phyloP scores from a whole-genome alignment of 495 filamentous ascomycete genomes.

The Hyaloscypha hepaticicola region DNA sequence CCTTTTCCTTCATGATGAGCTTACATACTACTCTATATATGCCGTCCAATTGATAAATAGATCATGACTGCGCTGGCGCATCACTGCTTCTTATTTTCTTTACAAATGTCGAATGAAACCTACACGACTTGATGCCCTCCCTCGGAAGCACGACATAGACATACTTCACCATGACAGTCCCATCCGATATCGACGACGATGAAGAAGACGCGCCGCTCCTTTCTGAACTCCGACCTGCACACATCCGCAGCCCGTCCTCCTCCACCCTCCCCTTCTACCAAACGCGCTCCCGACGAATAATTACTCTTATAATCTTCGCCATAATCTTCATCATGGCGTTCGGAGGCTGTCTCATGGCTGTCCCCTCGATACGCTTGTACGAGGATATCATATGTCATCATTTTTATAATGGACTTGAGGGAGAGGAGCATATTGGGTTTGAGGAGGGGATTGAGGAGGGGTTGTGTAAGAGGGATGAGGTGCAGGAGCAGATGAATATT shows the following conservation, averaged over 20 bases:
- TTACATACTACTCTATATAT: not conserved
- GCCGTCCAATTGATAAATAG: not conserved
- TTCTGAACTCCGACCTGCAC: not conserved
- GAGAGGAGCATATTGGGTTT: slow-evolving; percentile 20
- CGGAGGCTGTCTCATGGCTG: slow-evolving; percentile 16
- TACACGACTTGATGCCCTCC: too few species aligned
- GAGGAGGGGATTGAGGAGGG: slow-evolving; percentile 35
- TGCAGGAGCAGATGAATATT: slow-evolving; percentile 37
- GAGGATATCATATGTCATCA: slow-evolving; percentile 41
- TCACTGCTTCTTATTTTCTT: not conserved
- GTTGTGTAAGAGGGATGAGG: slow-evolving; percentile 36
- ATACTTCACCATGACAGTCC: not conserved
- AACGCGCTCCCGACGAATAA: not conserved
- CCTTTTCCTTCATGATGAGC: not conserved
- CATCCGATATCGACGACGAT: not conserved
- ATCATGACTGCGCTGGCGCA: not conserved
- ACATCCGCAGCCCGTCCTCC: not conserved
- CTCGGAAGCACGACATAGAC: too few species aligned
- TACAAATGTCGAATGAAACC: not conserved
- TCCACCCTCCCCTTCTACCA: not conserved
- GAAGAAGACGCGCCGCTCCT: not conserved
- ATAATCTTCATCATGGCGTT: slow-evolving; percentile 17
- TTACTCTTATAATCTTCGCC: slow-evolving; percentile 6
- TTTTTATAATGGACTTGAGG: slow-evolving; percentile 29
- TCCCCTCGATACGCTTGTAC: slow-evolving; percentile 35